Conservation (phyloP, 345 rosid genomes). For the Eutrema heterophyllum region DNA sequence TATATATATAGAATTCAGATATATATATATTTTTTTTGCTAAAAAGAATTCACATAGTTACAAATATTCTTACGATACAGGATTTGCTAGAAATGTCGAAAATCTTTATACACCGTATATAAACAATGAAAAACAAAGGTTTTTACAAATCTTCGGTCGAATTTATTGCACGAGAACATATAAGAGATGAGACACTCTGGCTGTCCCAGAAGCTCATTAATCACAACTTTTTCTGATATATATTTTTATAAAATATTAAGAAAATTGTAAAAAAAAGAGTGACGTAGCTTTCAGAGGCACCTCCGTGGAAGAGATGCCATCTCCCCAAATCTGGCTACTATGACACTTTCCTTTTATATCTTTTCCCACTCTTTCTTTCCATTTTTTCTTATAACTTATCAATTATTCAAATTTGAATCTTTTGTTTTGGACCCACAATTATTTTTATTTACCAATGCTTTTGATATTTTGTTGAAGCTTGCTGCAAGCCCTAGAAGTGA, state of each 20-base stretch:
- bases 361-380: conserved; percentile 9
- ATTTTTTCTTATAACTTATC: background rate
- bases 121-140: background rate
- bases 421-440: conserved; percentile 25
- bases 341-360: conserved; percentile 36
- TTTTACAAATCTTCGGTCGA: background rate
- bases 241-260: background rate
- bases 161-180: conserved; percentile 19
- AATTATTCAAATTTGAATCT: conserved; percentile 24
- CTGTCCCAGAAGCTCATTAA: conserved; percentile 20
- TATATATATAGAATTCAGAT: background rate
- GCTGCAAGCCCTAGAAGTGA: background rate
- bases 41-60: background rate
- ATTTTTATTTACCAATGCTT: background rate
- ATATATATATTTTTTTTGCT: background rate
- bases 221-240: background rate
- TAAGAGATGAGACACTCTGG: conserved; percentile 19
- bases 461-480: background rate
- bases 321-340: conserved; percentile 32
- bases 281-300: conserved; percentile 30
- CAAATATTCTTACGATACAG: background rate
- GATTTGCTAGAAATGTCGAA: background rate
- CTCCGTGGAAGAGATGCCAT: conserved; percentile 34
- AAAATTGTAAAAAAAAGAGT: conserved; percentile 17
- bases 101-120: background rate